Base-by-base conservation (phyloP, 495 filamentous ascomycete species). In the Cercophora scortea region DNA sequence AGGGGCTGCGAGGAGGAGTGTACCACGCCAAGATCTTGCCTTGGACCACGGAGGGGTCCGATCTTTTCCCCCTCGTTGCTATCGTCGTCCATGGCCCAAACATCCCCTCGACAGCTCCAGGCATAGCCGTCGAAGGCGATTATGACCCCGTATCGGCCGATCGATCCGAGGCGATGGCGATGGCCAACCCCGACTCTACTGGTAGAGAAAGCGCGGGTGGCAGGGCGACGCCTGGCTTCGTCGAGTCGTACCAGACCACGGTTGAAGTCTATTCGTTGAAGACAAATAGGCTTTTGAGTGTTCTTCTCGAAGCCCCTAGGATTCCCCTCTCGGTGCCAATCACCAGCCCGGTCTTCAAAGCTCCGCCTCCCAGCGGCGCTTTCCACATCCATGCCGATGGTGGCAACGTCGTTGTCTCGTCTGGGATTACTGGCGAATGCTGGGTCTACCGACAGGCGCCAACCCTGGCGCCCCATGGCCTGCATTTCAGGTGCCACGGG, bases 191-290 rank as follows among this genome's bases (percentile, higher is more conserved):
- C 51, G 69, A 65, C 9, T 49, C 54, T 6, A 47, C 50, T 11
- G 35, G 52, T 3, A 61, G 50, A 32, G 61, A 63, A 35, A 54
- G 52, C 17, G 38, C 2, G 12, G 47, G 16, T 19, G 47, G 16
- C 16, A 53, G 55, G 32, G n/a, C 40, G 44, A 32, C 55, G 13
- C 33, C 71, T 73, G 52, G 74, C 65, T 57, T 59, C 13, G 61
- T 77, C 34, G 71, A 74, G 8, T 74, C 72, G 32, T 94, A 90
- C 60, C 89, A 93, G 64, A 95, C 90, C 1, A 83, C 84, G 0
- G 88, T 92, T 4, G 89, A 95, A 51, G 74, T 96, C 1, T 92
- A 89, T 62, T 94, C 90, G 8, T 65, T 96, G 19, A 78, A 76
- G 50, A 86, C 81, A 7, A 80, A 84, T 46, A 71, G 76, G 47